These are phyloP conservation scores for Trichoderma semiorbis DNA, from an alignment of 2,329 filamentous ascomycete species.

Conservation along the genomic window DNA sequence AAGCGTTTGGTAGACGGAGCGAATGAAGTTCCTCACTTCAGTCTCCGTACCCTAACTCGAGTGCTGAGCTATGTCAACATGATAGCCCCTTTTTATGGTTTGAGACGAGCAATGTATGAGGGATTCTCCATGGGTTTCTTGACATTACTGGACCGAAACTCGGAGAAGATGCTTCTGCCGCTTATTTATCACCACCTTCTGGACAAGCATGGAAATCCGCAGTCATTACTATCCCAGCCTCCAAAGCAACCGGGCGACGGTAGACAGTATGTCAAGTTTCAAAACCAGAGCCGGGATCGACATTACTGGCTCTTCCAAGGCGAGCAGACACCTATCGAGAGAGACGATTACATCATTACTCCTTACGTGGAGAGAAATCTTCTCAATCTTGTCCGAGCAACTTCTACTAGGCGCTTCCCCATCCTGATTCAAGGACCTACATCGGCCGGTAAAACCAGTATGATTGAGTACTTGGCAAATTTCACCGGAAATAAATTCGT, in stretches of 20 bases:
- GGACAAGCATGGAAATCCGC: slow-evolving; percentile 61
- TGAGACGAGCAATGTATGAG: slow-evolving; percentile 84
- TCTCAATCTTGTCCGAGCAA: slow-evolving; percentile 88
- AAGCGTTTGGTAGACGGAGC: slow-evolving; percentile 91
- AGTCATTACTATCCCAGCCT: slow-evolving; percentile 71
- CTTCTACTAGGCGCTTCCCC: slow-evolving; percentile 86
- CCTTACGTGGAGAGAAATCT: slow-evolving; percentile 93
- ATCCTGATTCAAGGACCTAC: slow-evolving; percentile 96
- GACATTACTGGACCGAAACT: slow-evolving; percentile 79
- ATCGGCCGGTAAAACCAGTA: slow-evolving; percentile 96
- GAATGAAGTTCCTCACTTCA: slow-evolving; percentile 95
- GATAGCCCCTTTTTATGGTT: slow-evolving; percentile 77
- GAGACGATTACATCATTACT: slow-evolving; percentile 92
- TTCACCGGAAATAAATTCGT: slow-evolving; percentile 96
- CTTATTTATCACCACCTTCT: slow-evolving; percentile 79
- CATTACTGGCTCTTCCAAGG: slow-evolving; percentile 92
- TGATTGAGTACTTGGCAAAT: slow-evolving; percentile 98
- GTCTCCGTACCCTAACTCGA: slow-evolving; percentile 86
- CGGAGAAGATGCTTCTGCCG: slow-evolving; percentile 73
- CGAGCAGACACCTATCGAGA: slow-evolving; percentile 57
- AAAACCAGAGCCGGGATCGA: slow-evolving; percentile 58
- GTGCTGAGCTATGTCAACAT: slow-evolving; percentile 84
- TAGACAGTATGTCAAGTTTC: slow-evolving; percentile 75
- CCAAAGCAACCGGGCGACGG: slow-evolving; percentile 76
- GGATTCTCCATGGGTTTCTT: slow-evolving; percentile 98